phyloP scores from a whole-genome alignment of 495 filamentous ascomycete species.

The Paragyromitra xinjiangensis region DNA sequence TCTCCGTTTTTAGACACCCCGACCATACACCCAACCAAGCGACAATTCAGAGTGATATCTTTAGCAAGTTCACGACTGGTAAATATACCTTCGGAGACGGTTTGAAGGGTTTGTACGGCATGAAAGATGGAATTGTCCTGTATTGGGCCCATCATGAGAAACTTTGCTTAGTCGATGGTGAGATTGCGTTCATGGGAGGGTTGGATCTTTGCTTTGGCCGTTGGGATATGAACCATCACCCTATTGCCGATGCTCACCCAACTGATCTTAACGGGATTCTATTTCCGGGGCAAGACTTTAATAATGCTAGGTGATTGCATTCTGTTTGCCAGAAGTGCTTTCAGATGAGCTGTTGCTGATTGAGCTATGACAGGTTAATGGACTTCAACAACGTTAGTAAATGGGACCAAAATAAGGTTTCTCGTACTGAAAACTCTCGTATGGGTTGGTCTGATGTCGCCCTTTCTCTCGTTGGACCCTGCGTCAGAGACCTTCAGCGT shows the following conservation, averaged over 20 bases:
- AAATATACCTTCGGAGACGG: constrained; percentile 60
- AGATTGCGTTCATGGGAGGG: constrained; percentile 88
- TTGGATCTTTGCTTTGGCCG: constrained; percentile 73
- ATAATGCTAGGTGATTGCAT: constrained; percentile 70
- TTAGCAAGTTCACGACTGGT: constrained; percentile 62
- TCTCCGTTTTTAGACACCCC: constrained; percentile 89
- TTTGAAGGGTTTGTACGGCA: constrained; percentile 71
- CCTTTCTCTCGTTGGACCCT: constrained; percentile 79
- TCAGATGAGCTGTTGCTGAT: constrained; percentile 27
- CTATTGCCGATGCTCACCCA: constrained; percentile 86
- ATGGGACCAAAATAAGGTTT: constrained; percentile 87
- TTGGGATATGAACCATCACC: constrained; percentile 74
- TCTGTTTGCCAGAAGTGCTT: neutral
- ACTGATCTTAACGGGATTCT: constrained; percentile 75
- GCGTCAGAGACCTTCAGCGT: constrained; percentile 75
- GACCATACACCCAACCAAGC: constrained; percentile 83
- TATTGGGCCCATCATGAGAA: constrained; percentile 99
- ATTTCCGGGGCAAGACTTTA: constrained; percentile 94
- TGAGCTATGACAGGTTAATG: constrained; percentile 64
- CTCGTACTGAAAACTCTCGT: constrained; percentile 77
- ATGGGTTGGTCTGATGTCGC: constrained; percentile 97
- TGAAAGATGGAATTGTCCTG: constrained; percentile 78
- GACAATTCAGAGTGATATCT: constrained; percentile 59
- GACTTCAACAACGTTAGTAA: constrained; percentile 88
- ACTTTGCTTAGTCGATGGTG: constrained; percentile 77